Evolutionary conservation across 169 alveolate genomes (phyloP).

Genomic region (Babesia bovis): DNA sequence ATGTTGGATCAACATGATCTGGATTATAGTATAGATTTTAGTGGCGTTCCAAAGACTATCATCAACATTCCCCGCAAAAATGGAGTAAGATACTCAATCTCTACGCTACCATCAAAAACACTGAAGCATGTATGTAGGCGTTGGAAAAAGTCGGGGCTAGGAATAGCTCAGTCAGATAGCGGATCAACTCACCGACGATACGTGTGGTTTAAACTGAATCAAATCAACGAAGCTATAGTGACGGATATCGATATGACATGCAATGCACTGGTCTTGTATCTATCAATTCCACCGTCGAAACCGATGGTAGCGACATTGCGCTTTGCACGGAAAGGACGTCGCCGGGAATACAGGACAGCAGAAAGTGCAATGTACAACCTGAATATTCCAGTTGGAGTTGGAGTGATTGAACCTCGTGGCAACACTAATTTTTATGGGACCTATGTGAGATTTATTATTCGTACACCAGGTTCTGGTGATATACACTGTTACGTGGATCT

Average conservation of each 20-base stretch:
- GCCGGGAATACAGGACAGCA: background rate
- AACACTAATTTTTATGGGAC: slow-evolving; percentile 17
- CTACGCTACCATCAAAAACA: too few relatives aligned
- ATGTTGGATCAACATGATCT: too few relatives aligned
- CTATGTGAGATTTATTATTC: slow-evolving; percentile 3
- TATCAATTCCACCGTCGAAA: slow-evolving; percentile 27
- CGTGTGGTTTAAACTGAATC: background rate
- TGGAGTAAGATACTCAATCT: too few relatives aligned
- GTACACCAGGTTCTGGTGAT: slow-evolving; percentile 35
- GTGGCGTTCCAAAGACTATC: too few relatives aligned
- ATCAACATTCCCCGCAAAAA: too few relatives aligned
- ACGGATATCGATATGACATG: slow-evolving; percentile 55
- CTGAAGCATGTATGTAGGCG: too few relatives aligned
- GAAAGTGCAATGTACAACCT: background rate
- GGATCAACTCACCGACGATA: background rate
- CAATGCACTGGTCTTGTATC: slow-evolving; percentile 38
- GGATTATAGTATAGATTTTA: too few relatives aligned
- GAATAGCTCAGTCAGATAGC: background rate
- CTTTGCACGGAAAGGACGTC: background rate
- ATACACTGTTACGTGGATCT: slow-evolving; percentile 24
- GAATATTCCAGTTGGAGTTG: slow-evolving; percentile 41
- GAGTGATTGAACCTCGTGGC: slow-evolving; percentile 40
- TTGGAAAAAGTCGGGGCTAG: too few relatives aligned
- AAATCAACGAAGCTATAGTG: background rate
- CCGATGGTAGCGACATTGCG: slow-evolving; percentile 12